Base-by-base conservation (phyloP, 495 filamentous ascomycete species). In the Aspergillus egyptiacus region DNA sequence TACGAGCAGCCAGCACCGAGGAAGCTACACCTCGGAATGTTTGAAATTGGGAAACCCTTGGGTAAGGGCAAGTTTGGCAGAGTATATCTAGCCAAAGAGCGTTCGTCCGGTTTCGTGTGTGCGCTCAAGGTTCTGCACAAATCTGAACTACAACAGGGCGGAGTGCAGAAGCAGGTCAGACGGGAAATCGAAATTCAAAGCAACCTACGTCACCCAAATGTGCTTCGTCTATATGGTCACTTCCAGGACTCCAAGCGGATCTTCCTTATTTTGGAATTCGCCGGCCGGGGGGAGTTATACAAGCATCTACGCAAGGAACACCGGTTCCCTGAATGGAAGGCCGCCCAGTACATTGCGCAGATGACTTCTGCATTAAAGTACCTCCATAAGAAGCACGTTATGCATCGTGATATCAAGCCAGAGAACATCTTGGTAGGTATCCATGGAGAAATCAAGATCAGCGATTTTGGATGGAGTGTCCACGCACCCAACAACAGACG, bases 391-490 rank as follows among this genome's bases (percentile, higher is more conserved):
- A 97, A 98, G 72, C 93, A 98, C 63, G 89, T 98, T 55, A 98
- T 98, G 72, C 93, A 98, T 60, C 84, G 93, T 35, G 93, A 98
- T 57, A 98, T 98, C 72, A 98, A 98, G 72, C 93, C 93, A 9
- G 93, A 98, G 69, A 98, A 98, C 60, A 98, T 98, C 56, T 81
- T 98, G 13, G 84, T 98, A 30, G 93, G 93, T 15, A 91, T 98
- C 44, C 91, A 97, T 62, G 93, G 91, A 33, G 93, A 98, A 70
- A 95, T 98, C 69, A 98, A 98, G 69, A 91, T 98, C 62, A 91
- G 87, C 4, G 93, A 98, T 67, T 98, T 98, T 59, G 93, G 93
- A 36, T 98, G 94, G 94, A 91, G 86, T 67, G 94, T 97, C 14
- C 93, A 98, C 65, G 94, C 93, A 20, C 93, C 93, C 8, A 96